Conservation (phyloP, 345 rosid species). For the Brassica juncea region DNA sequence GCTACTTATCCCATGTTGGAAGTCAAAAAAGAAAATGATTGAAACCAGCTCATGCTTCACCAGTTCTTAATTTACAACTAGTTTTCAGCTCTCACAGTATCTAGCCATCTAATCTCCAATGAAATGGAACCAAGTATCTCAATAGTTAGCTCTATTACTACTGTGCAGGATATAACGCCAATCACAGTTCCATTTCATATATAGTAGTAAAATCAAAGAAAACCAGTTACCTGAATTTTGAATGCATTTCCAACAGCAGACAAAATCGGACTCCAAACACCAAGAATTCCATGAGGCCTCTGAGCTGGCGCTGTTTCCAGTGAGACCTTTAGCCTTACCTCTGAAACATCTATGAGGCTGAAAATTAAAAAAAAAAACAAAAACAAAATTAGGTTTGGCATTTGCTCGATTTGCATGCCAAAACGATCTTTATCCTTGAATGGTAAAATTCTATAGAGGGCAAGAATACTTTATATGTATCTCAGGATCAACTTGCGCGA, state of each 20-base stretch:
- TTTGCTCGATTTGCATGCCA: conserved; percentile 16
- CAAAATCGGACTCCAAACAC: conserved; percentile 94
- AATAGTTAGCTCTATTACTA: conserved; percentile 7
- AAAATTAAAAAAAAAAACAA: conserved; percentile 20
- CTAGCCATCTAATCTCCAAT: conserved; percentile 11
- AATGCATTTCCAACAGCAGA: conserved; percentile 98
- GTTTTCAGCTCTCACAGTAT: conserved; percentile 9
- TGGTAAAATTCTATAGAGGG: conserved; percentile 7
- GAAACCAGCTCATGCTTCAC: conserved; percentile 9
- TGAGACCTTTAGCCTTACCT: conserved; percentile 80
- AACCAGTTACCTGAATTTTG: conserved; percentile 75
- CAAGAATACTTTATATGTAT: conserved; percentile 74
- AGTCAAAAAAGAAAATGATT: conserved; percentile 20
- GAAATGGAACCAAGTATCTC: conserved; percentile 19
- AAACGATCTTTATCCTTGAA: conserved; percentile 11
- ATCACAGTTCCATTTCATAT: conserved; percentile 20
- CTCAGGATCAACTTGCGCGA: conserved; percentile 92
- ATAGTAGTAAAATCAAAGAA: conserved; percentile 13
- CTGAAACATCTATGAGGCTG: conserved; percentile 96
- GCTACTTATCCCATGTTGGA: conserved; percentile 16
- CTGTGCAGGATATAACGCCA: conserved; percentile 9
- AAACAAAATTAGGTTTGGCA: conserved; percentile 26
- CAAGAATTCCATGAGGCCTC: conserved; percentile 91
- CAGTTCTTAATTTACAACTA: conserved; percentile 16
- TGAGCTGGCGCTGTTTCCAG: conserved; percentile 88